Evolutionary conservation across 192 early-diverging fungal genomes (phyloP).

Genomic region (Coemansia sp.): DNA sequence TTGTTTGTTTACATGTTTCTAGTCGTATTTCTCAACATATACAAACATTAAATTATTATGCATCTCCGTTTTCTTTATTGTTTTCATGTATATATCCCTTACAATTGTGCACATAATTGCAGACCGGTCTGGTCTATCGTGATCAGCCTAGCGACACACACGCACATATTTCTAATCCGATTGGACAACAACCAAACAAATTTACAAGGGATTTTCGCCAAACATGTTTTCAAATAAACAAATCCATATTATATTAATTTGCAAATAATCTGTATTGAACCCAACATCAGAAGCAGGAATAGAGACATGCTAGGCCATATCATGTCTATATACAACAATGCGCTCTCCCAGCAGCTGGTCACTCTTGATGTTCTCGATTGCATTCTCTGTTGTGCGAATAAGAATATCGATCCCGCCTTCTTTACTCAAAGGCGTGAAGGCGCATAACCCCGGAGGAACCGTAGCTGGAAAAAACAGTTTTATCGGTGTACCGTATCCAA

Average conservation of each 20-base stretch:
- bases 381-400: neutral
- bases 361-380: neutral
- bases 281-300: neutral
- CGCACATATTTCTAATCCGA: too few species aligned
- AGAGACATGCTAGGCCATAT: neutral
- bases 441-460: conserved; percentile 9
- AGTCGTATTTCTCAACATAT: neutral
- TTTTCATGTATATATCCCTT: too few species aligned
- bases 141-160: too few species aligned
- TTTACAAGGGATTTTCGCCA: too few species aligned
- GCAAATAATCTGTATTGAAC: neutral
- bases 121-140: too few species aligned
- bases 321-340: conserved; percentile 5
- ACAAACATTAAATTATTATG: too few species aligned
- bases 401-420: conserved; percentile 25
- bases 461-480: conserved; percentile 9
- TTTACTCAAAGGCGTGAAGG: neutral
- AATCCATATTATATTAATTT: too few species aligned
- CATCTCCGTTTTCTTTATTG: too few species aligned
- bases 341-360: conserved; percentile 15
- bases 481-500: conserved; percentile 21
- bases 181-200: too few species aligned
- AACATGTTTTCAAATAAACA: neutral
- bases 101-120: too few species aligned
- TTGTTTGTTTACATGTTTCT: too few species aligned